Evolutionary conservation across 2,329 filamentous ascomycete species (phyloP).

Genomic region (Pleurostoma richardsiae): DNA sequence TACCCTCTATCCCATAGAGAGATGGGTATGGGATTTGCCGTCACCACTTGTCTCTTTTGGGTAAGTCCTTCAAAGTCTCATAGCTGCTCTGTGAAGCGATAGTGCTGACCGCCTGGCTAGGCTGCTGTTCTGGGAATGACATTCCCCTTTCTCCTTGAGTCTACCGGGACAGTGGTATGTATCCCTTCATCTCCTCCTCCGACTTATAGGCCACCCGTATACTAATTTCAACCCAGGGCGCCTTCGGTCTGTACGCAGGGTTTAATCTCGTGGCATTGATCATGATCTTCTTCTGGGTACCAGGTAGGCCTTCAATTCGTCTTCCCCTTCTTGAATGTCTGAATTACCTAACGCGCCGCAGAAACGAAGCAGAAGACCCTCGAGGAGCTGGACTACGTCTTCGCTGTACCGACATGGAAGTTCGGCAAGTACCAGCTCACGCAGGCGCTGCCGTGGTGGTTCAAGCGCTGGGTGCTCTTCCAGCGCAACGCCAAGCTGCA

Average conservation of each 20-base stretch:
- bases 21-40: slow-evolving; percentile 65
- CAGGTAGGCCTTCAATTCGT: slow-evolving; percentile 19
- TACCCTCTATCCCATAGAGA: slow-evolving; percentile 68
- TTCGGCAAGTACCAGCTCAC: slow-evolving; percentile 54
- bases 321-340: too few relatives aligned
- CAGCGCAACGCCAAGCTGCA: slow-evolving; percentile 38
- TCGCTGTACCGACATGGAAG: slow-evolving; percentile 52
- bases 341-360: too few relatives aligned
- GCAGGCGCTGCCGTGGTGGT: slow-evolving; percentile 55
- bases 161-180: slow-evolving; percentile 13
- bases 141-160: not conserved
- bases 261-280: slow-evolving; percentile 50
- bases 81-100: slow-evolving; percentile 3
- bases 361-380: slow-evolving; percentile 54
- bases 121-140: slow-evolving; percentile 18
- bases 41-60: slow-evolving; percentile 38
- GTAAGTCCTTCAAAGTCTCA: slow-evolving; percentile 14
- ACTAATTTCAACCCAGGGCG: slow-evolving; percentile 21
- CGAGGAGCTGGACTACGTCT: slow-evolving; percentile 57
- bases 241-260: slow-evolving; percentile 50
- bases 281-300: slow-evolving; percentile 52
- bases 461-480: slow-evolving; percentile 51
- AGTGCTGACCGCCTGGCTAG: not conserved
- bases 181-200: slow-evolving; percentile 21
- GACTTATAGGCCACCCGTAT: slow-evolving; percentile 18